Base-by-base conservation (phyloP, 2,329 filamentous ascomycete species). In the Trichophaea hybrida region DNA sequence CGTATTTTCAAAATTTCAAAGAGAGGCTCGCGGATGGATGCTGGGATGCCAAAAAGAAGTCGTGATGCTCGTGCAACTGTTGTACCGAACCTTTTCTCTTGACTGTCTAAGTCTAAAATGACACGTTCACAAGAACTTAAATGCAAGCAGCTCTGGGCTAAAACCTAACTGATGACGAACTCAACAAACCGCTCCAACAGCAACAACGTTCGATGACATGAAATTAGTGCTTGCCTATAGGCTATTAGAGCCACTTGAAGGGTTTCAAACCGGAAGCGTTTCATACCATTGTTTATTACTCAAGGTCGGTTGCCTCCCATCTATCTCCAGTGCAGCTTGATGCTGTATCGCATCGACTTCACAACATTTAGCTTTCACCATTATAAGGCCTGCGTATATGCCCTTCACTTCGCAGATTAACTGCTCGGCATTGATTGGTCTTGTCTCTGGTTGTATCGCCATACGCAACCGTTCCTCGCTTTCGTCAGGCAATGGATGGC, bases 331-430 rank as follows among this genome's bases (percentile, higher is more conserved):
- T 0, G 80, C 76, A 6, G 75, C 74, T 32, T 75, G 73, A 5
- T 75, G 74, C 65, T 83, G 79, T 51, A 78, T 76, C 49, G 80
- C 82, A 66, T 91, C 86, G 0, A 94, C 84, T 57, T 94, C 85
- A 0, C 94, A 90, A 67, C 88, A 91, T 66, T 93, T 88, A 31
- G 80, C 81, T 69, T 97, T 90, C 0, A 95, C 86, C 81, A 93
- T 87, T 0, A 88, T 83, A 0, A 96, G 73, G 0, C 86, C 88
- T 0, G 84, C 82, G 67, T 95, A 94, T 2, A 93, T 93, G 0
- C 83, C 83, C 60, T 88, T 88, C 0, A 94, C 85, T 67, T 95
- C 88, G 0, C 82, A 81, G 0, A 88, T 80, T 0, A 95, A 76
- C 66, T 94, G 85, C 0, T 89, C 84, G 62, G 88, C 83, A 0